phyloP scores from a whole-genome alignment of 495 filamentous ascomycete species.

The Aspergillus asperescens region DNA sequence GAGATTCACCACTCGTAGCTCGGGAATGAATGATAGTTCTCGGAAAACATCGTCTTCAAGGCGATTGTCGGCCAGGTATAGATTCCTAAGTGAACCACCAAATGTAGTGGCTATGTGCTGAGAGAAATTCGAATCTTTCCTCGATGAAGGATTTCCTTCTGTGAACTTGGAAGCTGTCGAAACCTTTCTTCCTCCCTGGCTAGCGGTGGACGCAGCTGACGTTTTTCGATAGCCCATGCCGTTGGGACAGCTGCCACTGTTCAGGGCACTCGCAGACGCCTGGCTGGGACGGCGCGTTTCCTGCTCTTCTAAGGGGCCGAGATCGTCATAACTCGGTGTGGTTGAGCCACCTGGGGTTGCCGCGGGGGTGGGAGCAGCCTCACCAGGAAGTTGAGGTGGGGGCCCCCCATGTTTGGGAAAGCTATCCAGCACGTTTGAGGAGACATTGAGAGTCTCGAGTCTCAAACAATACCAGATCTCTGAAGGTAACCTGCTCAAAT shows the following conservation, averaged over 20 bases:
- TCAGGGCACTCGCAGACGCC: constrained; percentile 67
- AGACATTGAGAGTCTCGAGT: constrained; percentile 88
- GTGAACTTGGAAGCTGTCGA: constrained; percentile 71
- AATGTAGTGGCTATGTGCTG: constrained; percentile 74
- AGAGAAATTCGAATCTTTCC: constrained; percentile 86
- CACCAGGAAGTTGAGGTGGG: constrained; percentile 53
- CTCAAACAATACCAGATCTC: constrained; percentile 90
- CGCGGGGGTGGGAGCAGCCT: constrained; percentile 41
- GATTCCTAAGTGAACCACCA: constrained; percentile 70
- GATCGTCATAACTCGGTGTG: constrained; percentile 71
- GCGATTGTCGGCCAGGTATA: constrained; percentile 90
- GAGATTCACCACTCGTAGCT: constrained; percentile 84
- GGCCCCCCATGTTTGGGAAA: constrained; percentile 80
- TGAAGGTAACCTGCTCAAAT: constrained; percentile 76
- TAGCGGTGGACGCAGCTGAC: constrained; percentile 75
- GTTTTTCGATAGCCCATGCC: constrained; percentile 60
- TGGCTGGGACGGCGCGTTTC: constrained; percentile 74
- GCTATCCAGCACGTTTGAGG: constrained; percentile 81
- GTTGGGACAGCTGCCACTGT: constrained; percentile 66
- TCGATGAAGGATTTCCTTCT: constrained; percentile 55
- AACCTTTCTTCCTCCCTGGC: constrained; percentile 70
- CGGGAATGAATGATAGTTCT: constrained; percentile 73
- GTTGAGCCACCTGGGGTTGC: constrained; percentile 48
- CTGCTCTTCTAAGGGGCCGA: constrained; percentile 61
- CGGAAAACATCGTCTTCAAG: constrained; percentile 92